Evolutionary conservation across 768 basidiomycete genomes (phyloP), one percentile per base, ranked within the genome.

Genomic region (Tricholoma saponaceum): DNA sequence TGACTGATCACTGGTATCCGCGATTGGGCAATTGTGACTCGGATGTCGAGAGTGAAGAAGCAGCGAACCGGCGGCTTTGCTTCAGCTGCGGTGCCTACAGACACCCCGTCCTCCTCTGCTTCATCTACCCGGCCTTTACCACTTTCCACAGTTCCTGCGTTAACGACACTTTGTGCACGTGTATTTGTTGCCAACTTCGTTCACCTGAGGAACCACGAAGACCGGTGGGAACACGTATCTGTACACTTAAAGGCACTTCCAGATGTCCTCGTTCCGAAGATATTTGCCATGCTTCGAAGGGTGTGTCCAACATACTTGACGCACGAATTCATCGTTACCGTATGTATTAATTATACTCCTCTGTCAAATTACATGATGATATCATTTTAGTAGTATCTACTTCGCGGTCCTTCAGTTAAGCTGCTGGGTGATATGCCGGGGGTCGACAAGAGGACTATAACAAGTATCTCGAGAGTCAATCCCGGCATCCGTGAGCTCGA

Each of bases 321-420:
- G 7, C 78, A 83, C 57, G 79, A 78, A 16, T 70, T 87, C 14
- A 84, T 89, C 33, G 73, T 74, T 35, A 74, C 83, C 60, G 86
- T 86, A 61, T 56, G 79, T 58, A 58, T 58, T 14, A 30, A 39
- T 20, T 25, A 12, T 12, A 23, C 16, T 26, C 13, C 13, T 46
- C 26, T 3, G 25, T 18, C 28, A 8, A 23, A 14, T 16, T 1
- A 25, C 14, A 18, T 47, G n/a, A 51, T 59, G 22, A 32, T 51
- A 33, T 26, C 55, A 8, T 16, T 26, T 26, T 14, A 2, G 49
- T 61, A 88, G 84, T 77, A 84, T 66, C 83, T 89, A 64, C 60
- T 88, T 32, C 79, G 83, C 14, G 85, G 87, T 0, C 63, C 74
- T 9, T 73, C 77, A 1, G 67, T 89, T 43, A 60, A 69, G 1